Evolutionary conservation across 192 early-diverging fungal genomes (phyloP).

Genomic region (Linnemannia hyalina): DNA sequence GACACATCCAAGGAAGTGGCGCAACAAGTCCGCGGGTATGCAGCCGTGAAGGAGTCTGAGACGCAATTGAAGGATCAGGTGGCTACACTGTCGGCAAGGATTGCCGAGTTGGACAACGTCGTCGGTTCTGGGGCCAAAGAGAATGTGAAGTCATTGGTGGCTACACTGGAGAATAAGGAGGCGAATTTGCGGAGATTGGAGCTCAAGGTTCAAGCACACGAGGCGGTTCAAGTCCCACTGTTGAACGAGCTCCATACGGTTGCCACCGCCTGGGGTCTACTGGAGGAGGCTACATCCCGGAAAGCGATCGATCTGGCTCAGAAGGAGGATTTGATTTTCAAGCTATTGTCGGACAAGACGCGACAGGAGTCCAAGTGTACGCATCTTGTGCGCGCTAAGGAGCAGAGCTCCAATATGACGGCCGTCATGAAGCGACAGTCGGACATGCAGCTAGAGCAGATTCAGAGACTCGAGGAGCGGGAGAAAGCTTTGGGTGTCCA

Average conservation of each 20-base stretch:
- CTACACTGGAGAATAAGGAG: slow-evolving; percentile 58
- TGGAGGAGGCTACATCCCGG: slow-evolving; percentile 87
- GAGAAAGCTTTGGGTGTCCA: slow-evolving; percentile 79
- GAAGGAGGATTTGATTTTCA: slow-evolving; percentile 85
- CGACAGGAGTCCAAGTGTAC: slow-evolving; percentile 90
- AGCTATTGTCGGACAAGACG: slow-evolving; percentile 85
- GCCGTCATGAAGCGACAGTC: slow-evolving; percentile 80
- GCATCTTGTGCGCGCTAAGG: slow-evolving; percentile 77
- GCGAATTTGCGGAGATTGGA: slow-evolving; percentile 69
- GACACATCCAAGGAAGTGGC: slow-evolving; percentile 31
- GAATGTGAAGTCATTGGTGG: slow-evolving; percentile 33
- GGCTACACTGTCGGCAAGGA: slow-evolving; percentile 51
- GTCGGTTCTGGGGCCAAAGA: slow-evolving; percentile 50
- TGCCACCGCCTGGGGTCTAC: slow-evolving; percentile 76
- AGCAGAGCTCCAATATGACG: slow-evolving; percentile 71
- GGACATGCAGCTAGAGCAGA: slow-evolving; percentile 89
- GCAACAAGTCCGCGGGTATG: slow-evolving; percentile 16
- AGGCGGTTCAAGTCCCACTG: slow-evolving; percentile 61
- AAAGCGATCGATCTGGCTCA: slow-evolving; percentile 82
- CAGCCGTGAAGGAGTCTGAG: slow-evolving; percentile 37
- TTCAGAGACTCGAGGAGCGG: slow-evolving; percentile 83
- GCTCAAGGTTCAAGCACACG: slow-evolving; percentile 62
- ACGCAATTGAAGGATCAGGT: slow-evolving; percentile 60
- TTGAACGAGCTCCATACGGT: slow-evolving; percentile 76
- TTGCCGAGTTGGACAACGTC: slow-evolving; percentile 41